Base-by-base conservation (phyloP, 176 grass and related monocot species). In the Carex myosuroides region DNA sequence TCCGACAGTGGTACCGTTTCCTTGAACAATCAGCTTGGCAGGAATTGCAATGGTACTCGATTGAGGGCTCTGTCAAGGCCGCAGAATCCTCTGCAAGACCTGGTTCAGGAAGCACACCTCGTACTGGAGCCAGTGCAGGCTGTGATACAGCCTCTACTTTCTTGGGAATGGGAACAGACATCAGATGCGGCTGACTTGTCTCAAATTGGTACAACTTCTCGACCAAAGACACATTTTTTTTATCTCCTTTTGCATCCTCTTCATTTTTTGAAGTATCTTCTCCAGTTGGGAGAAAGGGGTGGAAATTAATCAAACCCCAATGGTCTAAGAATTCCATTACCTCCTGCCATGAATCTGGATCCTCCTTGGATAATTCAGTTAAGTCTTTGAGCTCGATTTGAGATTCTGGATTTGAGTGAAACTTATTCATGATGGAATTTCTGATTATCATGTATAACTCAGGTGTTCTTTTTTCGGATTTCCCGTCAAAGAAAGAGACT, bases 41-140 rank as follows among this genome's bases (percentile, higher is more conserved):
- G 8, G 93, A 99, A 80, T 99, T 99, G 81, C 97, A 99, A 41
- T 99, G 97, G 65, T 99, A 99, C 76, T 95, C 97, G 59, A 98
- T 93, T 17, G 95, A 98, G 73, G 95, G 92, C 79, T 94, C 95
- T 21, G 84, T 85, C 21, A 89, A 85, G 74, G 81, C 84, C 65
- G 91, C 29, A 41, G 90, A 83, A 87, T 93, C 91, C 84, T 98
- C 95, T 80, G 82, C 60, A 44, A 95, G 85, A 79, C 78, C 79
- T 85, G 92, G 87, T 83, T 98, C 92, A 76, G 87, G 90, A 86
- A 91, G 79, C 53, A 94, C 89, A 35, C 68, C 79, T 78, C 88
- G 91, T 22, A 88, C 65, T 79, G 81, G 79, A 74, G 82, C 63
- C 81, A 65, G 80, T 85, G 85, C 61, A 66, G 60, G 62, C 42